A percentile compares a stretch with the other conserved stretches of the same genome.
These are phyloP conservation scores for Globisporangium okanoganense DNA, from an alignment of 352 stramenopile genomes.

Conservation along the genomic window DNA sequence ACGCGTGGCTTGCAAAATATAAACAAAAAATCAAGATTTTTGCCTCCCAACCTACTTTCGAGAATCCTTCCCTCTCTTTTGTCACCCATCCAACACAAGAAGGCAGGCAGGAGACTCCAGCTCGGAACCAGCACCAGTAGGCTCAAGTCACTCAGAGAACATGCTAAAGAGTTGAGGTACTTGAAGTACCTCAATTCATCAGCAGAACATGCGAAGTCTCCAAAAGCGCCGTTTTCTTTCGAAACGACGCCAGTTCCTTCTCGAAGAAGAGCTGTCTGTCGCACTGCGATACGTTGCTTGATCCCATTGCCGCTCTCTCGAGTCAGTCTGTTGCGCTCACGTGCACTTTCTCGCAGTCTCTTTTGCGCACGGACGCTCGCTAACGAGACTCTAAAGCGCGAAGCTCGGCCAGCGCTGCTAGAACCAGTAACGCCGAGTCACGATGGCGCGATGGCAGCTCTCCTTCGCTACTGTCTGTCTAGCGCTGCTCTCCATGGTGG, in stretches of 20 bases:
- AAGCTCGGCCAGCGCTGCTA: no score
- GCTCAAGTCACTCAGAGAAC: no score
- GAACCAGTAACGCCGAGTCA: not conserved
- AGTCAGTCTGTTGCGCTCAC: not conserved
- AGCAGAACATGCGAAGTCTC: no score
- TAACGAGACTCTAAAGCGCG: not conserved
- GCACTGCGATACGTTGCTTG: not conserved
- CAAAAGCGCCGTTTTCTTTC: no score
- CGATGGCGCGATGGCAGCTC: not conserved
- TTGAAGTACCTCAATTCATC: no score
- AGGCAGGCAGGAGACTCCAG: no score
- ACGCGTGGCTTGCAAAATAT: no score
- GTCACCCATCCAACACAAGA: no score
- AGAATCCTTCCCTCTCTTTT: not conserved
- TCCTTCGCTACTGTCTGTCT: not conserved
- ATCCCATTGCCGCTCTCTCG: not conserved
- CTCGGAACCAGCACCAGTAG: no score
- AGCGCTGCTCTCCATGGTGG: not conserved
- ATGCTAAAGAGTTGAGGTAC: no score
- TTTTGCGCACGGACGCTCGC: not conserved
- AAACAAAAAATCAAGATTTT: not conserved
- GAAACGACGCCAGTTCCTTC: no score
- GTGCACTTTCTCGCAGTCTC: not conserved
- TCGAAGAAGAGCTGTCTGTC: not conserved
- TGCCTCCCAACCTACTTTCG: not conserved